These are phyloP conservation scores for Malassezia psittaci DNA, from an alignment of 1,284 basidiomycete species.

Conservation along the genomic window DNA sequence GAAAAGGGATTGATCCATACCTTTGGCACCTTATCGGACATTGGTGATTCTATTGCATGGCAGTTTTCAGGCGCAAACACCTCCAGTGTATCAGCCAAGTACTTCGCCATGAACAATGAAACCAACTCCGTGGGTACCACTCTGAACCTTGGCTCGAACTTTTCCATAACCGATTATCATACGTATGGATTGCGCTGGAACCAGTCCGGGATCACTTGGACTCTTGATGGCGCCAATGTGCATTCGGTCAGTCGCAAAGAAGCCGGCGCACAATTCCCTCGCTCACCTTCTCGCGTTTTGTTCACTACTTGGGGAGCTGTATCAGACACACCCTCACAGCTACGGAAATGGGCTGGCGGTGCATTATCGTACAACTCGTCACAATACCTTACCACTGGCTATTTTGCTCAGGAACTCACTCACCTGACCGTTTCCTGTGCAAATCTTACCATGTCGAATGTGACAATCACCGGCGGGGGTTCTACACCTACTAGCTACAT, in stretches of 20 bases:
- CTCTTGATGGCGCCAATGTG: constrained; percentile 28
- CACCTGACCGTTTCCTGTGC: constrained; percentile 27
- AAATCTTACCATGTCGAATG: constrained; percentile 14
- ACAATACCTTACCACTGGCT: constrained; percentile 30
- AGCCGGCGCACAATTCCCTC: constrained; percentile 24
- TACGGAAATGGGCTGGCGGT: constrained; percentile 34
- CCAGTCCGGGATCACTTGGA: constrained; percentile 28
- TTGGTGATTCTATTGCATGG: constrained; percentile 36
- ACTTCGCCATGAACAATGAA: constrained; percentile 20
- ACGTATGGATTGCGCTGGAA: constrained; percentile 37
- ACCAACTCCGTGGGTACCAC: constrained; percentile 8
- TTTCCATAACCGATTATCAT: constrained; percentile 27
- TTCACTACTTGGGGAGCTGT: constrained; percentile 33
- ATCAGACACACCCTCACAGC: constrained; percentile 11
- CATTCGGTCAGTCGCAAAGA: constrained; percentile 21
- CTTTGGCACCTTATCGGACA: constrained; percentile 31
- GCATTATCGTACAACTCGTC: constrained; percentile 24
- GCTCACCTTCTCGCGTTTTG: constrained; percentile 32
- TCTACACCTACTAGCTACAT: constrained; percentile 19
- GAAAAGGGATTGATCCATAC: constrained; percentile 31
- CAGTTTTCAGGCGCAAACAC: constrained; percentile 26
- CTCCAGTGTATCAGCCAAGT: constrained; percentile 24
- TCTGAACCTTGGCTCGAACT: not conserved
- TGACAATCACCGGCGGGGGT: constrained; percentile 14
- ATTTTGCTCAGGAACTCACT: constrained; percentile 36